These are phyloP conservation scores for Venturiaceae sp. DNA, from an alignment of 2,329 filamentous ascomycete genomes.

Conservation along the genomic window DNA sequence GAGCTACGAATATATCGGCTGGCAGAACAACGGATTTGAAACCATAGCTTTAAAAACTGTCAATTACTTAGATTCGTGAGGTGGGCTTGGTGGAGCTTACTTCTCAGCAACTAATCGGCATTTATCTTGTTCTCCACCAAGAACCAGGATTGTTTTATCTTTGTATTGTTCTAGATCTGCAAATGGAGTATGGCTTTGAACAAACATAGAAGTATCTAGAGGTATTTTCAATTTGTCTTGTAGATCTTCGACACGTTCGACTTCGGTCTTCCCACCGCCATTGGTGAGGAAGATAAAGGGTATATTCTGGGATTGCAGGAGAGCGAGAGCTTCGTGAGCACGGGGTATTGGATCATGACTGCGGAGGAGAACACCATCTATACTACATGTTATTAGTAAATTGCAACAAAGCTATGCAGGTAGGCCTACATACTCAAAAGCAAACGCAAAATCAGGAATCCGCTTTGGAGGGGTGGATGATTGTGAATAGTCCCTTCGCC, in stretches of 20 bases:
- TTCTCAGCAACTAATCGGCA: slow-evolving; percentile 65
- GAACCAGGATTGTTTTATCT: slow-evolving; percentile 40
- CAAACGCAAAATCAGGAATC: slow-evolving; percentile 39
- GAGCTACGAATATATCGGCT: slow-evolving; percentile 66
- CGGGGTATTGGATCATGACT: slow-evolving; percentile 69
- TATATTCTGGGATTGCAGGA: slow-evolving; percentile 64
- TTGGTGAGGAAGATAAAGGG: slow-evolving; percentile 95
- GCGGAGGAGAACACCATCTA: slow-evolving; percentile 92
- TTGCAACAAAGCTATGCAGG: not conserved
- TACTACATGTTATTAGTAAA: slow-evolving; percentile 41
- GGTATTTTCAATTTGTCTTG: slow-evolving; percentile 54
- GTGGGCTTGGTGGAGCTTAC: slow-evolving; percentile 20
- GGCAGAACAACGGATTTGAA: slow-evolving; percentile 78
- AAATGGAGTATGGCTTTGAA: slow-evolving; percentile 90
- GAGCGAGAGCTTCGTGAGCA: slow-evolving; percentile 62
- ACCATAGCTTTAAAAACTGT: slow-evolving; percentile 44
- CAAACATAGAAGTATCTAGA: slow-evolving; percentile 59
- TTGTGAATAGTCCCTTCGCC: not conserved
- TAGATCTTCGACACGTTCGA: slow-evolving; percentile 60
- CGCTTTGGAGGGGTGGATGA: not conserved
- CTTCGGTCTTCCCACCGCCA: slow-evolving; percentile 79
- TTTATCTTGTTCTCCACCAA: slow-evolving; percentile 38
- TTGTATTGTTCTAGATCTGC: slow-evolving; percentile 56
- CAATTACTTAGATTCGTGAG: not conserved
- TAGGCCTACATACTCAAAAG: slow-evolving; percentile 39